A percentile compares a stretch with the other conserved stretches of the same genome.
These are phyloP conservation scores for Petunia axillaris DNA, from an alignment of 257 asterid species.

Conservation along the genomic window DNA sequence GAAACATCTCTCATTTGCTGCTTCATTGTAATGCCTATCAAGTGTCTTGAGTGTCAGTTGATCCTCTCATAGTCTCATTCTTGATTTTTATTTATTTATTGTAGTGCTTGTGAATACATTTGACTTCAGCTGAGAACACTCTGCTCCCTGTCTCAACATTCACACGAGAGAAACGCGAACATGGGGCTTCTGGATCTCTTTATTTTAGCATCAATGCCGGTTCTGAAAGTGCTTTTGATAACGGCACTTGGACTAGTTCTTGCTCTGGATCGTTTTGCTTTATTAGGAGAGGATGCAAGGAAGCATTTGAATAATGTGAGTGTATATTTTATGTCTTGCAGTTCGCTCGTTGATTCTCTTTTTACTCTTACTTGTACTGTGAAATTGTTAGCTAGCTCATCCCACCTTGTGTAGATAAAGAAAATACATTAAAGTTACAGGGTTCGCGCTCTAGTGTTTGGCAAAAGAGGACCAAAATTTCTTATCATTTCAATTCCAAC, in stretches of 20 bases:
- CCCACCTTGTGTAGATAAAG: too few relatives aligned
- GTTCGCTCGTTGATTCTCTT: background rate
- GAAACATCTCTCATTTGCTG: too few relatives aligned
- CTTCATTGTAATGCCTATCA: too few relatives aligned
- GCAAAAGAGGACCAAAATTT: too few relatives aligned
- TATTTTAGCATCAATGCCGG: constrained; percentile 68
- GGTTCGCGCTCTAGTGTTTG: too few relatives aligned
- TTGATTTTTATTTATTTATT: too few relatives aligned
- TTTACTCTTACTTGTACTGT: background rate
- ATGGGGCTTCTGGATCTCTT: constrained; percentile 74
- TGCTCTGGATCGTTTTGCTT: constrained; percentile 53
- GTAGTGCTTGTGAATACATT: too few relatives aligned
- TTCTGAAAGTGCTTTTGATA: constrained; percentile 70
- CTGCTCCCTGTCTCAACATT: background rate
- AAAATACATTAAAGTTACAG: too few relatives aligned
- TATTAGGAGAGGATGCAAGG: constrained; percentile 79
- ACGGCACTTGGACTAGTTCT: constrained; percentile 80
- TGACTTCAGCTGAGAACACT: background rate
- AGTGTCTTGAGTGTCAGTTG: too few relatives aligned
- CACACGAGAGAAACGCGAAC: background rate
- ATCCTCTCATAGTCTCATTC: too few relatives aligned
- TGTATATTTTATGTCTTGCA: background rate
- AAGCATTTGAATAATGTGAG: constrained; percentile 78
- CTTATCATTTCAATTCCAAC: too few relatives aligned
- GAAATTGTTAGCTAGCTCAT: background rate